phyloP scores from a whole-genome alignment of 306 rosid species.

The Lupinus albus region DNA sequence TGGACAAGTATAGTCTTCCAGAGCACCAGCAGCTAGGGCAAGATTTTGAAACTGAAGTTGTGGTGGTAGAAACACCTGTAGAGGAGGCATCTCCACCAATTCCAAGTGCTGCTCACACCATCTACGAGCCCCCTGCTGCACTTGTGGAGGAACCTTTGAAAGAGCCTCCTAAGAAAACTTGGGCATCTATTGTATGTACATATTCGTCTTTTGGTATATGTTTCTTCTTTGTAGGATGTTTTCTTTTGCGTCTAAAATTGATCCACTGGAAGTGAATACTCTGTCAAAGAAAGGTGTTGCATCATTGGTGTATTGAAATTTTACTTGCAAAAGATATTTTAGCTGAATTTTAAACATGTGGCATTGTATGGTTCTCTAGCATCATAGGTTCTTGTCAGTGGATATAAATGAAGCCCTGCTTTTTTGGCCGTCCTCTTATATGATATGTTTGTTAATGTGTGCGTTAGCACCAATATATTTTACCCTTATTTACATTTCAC shows the following conservation, averaged over 20 bases:
- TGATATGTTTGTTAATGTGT: not conserved
- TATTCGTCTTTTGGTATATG: not conserved
- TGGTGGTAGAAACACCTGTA: conserved; percentile 75
- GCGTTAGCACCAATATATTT: no score
- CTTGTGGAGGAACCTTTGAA: conserved; percentile 67
- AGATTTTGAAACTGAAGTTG: conserved; percentile 68
- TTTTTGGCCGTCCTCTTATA: not conserved
- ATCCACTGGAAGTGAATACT: not conserved
- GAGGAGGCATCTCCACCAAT: conserved; percentile 58
- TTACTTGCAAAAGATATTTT: no score
- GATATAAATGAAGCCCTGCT: not conserved
- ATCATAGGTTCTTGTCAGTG: not conserved
- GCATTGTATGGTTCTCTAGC: not conserved
- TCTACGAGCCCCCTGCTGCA: conserved; percentile 54
- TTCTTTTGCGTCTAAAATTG: not conserved
- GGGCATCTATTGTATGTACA: conserved; percentile 85
- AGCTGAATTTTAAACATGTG: not conserved
- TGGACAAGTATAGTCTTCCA: conserved; percentile 83
- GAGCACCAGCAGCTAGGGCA: conserved; percentile 63
- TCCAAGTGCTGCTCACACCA: conserved; percentile 50
- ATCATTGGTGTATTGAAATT: not conserved
- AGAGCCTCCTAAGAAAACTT: conserved; percentile 80
- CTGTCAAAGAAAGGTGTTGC: not conserved
- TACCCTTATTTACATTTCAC: not conserved
- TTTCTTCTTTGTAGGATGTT: not conserved